A percentile compares a stretch with the other conserved stretches of the same genome.
phyloP scores from a whole-genome alignment of 345 rosid species.

The Carallia brachiata region DNA sequence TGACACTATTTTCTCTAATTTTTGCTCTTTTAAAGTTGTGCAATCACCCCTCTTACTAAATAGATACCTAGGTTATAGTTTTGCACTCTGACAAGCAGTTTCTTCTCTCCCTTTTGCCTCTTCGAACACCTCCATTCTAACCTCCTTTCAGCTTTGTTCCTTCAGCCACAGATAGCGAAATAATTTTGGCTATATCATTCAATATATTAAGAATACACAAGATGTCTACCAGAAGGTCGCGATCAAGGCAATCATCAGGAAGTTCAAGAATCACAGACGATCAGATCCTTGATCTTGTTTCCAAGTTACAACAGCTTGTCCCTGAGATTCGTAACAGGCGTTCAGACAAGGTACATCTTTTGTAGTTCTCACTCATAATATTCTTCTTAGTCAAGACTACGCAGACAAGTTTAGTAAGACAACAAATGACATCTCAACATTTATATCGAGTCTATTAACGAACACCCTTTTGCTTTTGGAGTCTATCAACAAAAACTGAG shows the following conservation, averaged over 20 bases:
- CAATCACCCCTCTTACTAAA: too few relatives aligned
- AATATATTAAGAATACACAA: background rate
- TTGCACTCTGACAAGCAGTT: background rate
- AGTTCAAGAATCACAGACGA: conserved; percentile 77
- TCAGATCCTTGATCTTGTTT: conserved; percentile 86
- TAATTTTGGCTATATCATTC: background rate
- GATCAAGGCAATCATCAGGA: conserved; percentile 67
- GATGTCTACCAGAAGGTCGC: conserved; percentile 85
- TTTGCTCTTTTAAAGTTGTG: background rate
- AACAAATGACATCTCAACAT: background rate
- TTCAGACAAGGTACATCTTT: conserved; percentile 55
- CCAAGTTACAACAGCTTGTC: conserved; percentile 80
- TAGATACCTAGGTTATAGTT: background rate
- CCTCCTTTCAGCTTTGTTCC: background rate
- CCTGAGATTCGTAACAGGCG: conserved; percentile 70
- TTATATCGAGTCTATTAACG: too few relatives aligned
- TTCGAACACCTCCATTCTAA: background rate
- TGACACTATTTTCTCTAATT: background rate
- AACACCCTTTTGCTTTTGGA: background rate
- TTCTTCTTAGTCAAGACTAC: background rate
- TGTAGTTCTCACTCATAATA: background rate
- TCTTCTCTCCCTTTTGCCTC: background rate
- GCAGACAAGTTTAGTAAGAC: too few relatives aligned
- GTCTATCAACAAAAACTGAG: too few relatives aligned
- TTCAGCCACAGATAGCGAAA: background rate